Evolutionary conservation across 169 alveolate species (phyloP).

Genomic region (Perkinsus olseni): DNA sequence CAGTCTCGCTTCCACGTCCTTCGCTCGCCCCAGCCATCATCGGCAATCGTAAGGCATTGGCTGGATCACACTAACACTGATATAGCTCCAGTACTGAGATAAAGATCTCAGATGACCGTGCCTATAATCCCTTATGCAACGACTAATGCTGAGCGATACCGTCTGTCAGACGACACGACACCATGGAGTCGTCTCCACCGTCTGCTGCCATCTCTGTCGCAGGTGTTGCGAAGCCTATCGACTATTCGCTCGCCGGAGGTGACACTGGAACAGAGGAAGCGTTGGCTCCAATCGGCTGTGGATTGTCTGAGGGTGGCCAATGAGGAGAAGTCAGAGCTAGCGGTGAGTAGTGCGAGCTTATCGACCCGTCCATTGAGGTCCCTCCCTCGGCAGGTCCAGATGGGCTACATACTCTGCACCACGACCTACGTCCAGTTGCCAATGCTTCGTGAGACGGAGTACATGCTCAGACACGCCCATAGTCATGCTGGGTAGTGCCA

Average conservation of each 20-base stretch:
- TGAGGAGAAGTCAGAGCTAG: not conserved
- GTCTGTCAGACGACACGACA: too few relatives aligned
- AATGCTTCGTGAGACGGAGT: not conserved
- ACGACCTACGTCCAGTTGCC: not conserved
- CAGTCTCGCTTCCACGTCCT: too few relatives aligned
- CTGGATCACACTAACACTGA: too few relatives aligned
- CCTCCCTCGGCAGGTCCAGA: not conserved
- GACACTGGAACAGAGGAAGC: not conserved
- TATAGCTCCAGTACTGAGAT: too few relatives aligned
- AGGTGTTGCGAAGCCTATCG: not conserved
- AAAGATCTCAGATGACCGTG: too few relatives aligned
- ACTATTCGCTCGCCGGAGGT: not conserved
- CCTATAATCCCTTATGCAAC: too few relatives aligned
- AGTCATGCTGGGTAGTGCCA: not conserved
- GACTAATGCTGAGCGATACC: too few relatives aligned
- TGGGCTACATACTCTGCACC: not conserved
- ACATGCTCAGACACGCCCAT: not conserved
- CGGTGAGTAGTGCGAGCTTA: not conserved
- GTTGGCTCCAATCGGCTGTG: not conserved
- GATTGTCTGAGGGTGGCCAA: not conserved
- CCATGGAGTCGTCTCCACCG: too few relatives aligned
- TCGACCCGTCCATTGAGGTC: not conserved
- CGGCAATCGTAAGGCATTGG: too few relatives aligned
- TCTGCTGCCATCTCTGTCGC: not conserved
- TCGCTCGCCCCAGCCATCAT: too few relatives aligned